A percentile compares a stretch with the other conserved stretches of the same genome.
These are phyloP conservation scores for Colletotrichum liaoningense DNA, from an alignment of 2,329 filamentous ascomycete species.

Conservation along the genomic window DNA sequence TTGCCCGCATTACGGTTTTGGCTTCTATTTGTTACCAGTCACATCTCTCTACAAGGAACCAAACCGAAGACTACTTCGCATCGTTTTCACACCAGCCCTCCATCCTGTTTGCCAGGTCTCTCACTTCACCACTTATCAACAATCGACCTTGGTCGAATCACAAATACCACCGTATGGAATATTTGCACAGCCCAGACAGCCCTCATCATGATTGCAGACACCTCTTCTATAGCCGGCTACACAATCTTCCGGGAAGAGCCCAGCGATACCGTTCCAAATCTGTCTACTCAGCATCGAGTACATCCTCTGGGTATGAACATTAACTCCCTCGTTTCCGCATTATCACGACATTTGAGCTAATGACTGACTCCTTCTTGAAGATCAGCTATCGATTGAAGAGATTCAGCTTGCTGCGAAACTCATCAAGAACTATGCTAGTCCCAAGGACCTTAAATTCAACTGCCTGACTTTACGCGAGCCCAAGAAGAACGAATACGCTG, in stretches of 20 bases:
- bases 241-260: constrained; percentile 57
- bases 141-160: constrained; percentile 16
- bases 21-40: background rate
- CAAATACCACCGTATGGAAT: constrained; percentile 12
- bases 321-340: background rate
- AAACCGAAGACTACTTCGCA: background rate
- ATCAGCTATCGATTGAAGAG: constrained; percentile 66
- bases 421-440: constrained; percentile 52
- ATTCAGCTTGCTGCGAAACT: constrained; percentile 62
- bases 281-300: constrained; percentile 44
- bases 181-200: constrained; percentile 11
- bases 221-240: constrained; percentile 56
- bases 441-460: constrained; percentile 61
- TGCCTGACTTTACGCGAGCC: constrained; percentile 75
- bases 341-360: background rate
- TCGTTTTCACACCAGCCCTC: background rate
- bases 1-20: background rate
- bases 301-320: constrained; percentile 50
- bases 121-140: background rate
- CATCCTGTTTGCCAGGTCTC: background rate
- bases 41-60: background rate
- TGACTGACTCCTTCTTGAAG: constrained; percentile 43
- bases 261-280: constrained; percentile 49
- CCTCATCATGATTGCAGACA: constrained; percentile 54
- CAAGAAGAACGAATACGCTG: constrained; percentile 70